Evolutionary conservation across 2,329 filamentous ascomycete species (phyloP).

Genomic region (Rutstroemia sp.): DNA sequence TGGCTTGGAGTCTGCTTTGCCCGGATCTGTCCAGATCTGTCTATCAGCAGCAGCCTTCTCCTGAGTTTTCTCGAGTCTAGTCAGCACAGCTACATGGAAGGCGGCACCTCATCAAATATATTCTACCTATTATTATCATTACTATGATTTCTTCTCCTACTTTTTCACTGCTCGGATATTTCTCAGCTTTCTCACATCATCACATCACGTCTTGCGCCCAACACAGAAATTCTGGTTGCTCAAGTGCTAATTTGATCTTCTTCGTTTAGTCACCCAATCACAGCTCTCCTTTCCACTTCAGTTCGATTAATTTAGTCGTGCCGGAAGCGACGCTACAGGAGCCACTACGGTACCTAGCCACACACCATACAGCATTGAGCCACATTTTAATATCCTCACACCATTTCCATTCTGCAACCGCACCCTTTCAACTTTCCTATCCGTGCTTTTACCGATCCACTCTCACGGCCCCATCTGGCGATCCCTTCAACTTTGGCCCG

Average conservation of each 20-base stretch:
- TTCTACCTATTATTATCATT: too few species aligned
- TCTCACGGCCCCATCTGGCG: background rate
- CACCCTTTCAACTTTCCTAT: background rate
- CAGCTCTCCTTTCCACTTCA: background rate
- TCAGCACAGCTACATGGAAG: background rate
- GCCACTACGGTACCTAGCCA: too few species aligned
- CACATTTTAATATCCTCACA: background rate
- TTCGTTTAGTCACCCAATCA: slow-evolving; percentile 6
- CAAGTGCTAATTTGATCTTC: background rate
- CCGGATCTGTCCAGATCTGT: too few species aligned
- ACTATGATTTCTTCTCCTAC: too few species aligned
- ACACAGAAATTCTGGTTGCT: background rate
- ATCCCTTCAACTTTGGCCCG: too few species aligned
- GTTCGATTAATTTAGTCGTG: background rate
- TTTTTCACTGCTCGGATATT: too few species aligned
- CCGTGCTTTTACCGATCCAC: too few species aligned
- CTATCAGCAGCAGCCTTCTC: too few species aligned
- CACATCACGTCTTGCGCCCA: background rate
- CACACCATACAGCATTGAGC: background rate
- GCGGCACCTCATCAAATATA: too few species aligned
- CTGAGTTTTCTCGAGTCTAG: background rate
- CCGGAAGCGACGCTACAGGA: background rate
- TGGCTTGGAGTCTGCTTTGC: too few species aligned
- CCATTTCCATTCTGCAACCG: background rate
- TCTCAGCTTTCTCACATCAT: too few species aligned